A percentile compares a stretch with the other conserved stretches of the same genome.
phyloP scores from a whole-genome alignment of 192 early-diverging fungal genomes.

The Umbelopsis isabellina region DNA sequence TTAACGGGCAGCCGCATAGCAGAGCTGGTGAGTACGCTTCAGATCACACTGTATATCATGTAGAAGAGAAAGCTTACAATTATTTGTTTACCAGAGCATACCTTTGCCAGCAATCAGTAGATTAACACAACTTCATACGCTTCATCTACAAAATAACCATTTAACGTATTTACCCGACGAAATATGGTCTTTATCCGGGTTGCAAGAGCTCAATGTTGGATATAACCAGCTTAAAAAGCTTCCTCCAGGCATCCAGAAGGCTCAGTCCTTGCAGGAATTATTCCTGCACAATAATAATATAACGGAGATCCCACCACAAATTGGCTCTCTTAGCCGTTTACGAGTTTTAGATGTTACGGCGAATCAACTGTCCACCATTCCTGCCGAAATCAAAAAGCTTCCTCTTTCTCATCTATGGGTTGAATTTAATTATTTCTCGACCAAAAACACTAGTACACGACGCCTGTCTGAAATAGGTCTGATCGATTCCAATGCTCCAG shows the following conservation, averaged over 20 bases:
- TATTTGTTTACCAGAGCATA: constrained; percentile 30
- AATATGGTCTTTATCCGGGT: constrained; percentile 34
- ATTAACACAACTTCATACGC: constrained; percentile 28
- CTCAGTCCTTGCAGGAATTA: constrained; percentile 32
- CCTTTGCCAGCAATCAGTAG: constrained; percentile 37
- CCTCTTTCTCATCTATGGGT: constrained; percentile 23
- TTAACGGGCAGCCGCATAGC: constrained; percentile 15
- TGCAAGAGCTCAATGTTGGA: constrained; percentile 41
- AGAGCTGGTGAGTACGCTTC: constrained; percentile 20
- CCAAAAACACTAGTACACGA: background rate
- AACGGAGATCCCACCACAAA: constrained; percentile 30
- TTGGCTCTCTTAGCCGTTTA: constrained; percentile 28
- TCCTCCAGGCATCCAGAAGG: constrained; percentile 32
- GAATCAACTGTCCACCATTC: constrained; percentile 35
- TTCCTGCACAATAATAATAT: constrained; percentile 41
- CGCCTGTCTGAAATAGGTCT: background rate
- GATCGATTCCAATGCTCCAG: background rate
- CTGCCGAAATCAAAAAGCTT: constrained; percentile 28
- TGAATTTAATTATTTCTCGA: constrained; percentile 31
- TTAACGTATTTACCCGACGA: constrained; percentile 30
- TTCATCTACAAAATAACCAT: constrained; percentile 39
- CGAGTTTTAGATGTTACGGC: constrained; percentile 37
- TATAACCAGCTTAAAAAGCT: constrained; percentile 34
- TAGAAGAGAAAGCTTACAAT: background rate
- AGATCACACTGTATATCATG: background rate